Evolutionary conservation across 1,284 basidiomycete species (phyloP).

Genomic region (Exobasidium rhododendri): DNA sequence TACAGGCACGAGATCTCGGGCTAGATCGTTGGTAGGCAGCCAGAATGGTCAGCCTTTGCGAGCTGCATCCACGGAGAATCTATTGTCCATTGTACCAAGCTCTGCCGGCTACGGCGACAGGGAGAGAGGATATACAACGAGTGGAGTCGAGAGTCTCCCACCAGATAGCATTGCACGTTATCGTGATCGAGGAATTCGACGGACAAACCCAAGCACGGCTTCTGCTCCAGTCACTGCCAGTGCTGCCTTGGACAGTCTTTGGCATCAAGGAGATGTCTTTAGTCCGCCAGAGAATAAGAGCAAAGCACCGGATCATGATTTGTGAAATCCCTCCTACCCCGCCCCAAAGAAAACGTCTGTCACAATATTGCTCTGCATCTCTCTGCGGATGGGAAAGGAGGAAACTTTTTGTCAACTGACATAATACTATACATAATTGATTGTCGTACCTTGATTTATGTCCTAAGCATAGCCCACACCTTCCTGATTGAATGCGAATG

Average conservation of each 20-base stretch:
- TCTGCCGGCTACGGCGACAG: slow-evolving; percentile 2
- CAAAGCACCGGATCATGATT: slow-evolving; percentile 2
- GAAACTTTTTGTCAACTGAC: no score
- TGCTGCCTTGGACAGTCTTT: neutral
- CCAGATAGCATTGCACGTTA: slow-evolving; percentile 42
- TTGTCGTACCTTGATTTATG: neutral
- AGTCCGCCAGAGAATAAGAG: neutral
- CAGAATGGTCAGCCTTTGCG: slow-evolving; percentile 24
- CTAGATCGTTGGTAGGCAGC: slow-evolving; percentile 32
- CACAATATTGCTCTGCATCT: no score
- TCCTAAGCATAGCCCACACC: neutral
- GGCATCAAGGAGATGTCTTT: slow-evolving; percentile 3
- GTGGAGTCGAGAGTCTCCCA: slow-evolving; percentile 24
- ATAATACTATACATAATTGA: neutral
- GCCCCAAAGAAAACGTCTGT: no score
- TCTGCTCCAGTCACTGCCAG: slow-evolving; percentile 24
- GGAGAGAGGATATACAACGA: slow-evolving; percentile 2
- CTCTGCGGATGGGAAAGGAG: no score
- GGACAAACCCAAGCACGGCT: slow-evolving; percentile 22
- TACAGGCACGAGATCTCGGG: slow-evolving; percentile 39
- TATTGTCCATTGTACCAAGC: slow-evolving; percentile 18
- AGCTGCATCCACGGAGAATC: slow-evolving; percentile 34
- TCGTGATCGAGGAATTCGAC: slow-evolving; percentile 16
- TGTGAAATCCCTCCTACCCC: no score
- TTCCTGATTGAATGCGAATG: neutral